Evolutionary conservation across 2,329 filamentous ascomycete species (phyloP), one percentile per base, ranked within the genome.

Genomic region (Beauveria varroae): DNA sequence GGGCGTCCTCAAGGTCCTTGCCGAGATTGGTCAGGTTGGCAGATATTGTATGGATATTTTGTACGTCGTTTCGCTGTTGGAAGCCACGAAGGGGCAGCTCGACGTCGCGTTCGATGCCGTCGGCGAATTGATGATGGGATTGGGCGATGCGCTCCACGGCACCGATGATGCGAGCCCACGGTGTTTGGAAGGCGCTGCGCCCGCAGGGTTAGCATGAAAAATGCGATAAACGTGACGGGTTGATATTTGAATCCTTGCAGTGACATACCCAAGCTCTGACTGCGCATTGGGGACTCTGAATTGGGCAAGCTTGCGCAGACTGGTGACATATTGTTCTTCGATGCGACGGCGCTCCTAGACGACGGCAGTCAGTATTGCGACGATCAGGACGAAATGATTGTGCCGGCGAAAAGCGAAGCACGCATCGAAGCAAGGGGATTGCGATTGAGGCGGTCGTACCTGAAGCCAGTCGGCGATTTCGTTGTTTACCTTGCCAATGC

Each of bases 381-480:
- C n/a, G 1, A n/a, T 5, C 3, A 7, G 1, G 46, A 34, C 2
- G 14, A 10, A 20, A 34, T 22, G 6, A 40, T 22, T 14, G 20
- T n/a, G 40, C 16, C 16, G 16, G 12, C 22, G 22, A 28, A 1
- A 37, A 28, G 18, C 4, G 8, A 14, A 22, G 22, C 18, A 14
- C 8, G 57, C 2, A 37, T 18, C 2, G 18, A n/a, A n/a, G 37
- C 26, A 22, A 10, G 34, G 26, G 37, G 5, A 14, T 26, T 14
- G 26, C 24, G 44, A 47, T 53, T 51, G 40, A 9, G 43, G 20
- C 16, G 30, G 55, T 55, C 76, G 75, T 86, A 96, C 93, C 87
- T 93, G 89, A 64, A 99, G 83, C 91, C 93, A 99, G 77, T 98
- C 93, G 74, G 93, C 93, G 70, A 99, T 91, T 72, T 97, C 91